Evolutionary conservation across 805 yeast species (phyloP), one percentile per base, ranked within the genome.

Genomic region (Wickerhamiella spandovensis): DNA sequence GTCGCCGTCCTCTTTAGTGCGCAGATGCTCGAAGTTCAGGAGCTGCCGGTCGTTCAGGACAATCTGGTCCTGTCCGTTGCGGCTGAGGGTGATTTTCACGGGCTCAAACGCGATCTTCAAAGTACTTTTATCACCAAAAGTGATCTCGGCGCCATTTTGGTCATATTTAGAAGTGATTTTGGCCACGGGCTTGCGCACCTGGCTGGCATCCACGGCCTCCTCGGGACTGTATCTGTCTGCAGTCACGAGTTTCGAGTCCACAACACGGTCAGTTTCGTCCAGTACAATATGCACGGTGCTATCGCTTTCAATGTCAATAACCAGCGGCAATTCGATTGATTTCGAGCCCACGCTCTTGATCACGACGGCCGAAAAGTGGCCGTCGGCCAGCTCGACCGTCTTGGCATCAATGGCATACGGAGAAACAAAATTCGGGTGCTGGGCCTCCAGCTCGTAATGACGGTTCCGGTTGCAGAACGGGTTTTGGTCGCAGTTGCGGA

Each of bases 391-490:
- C 38, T 54, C 49, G 7, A 54, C 15, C 15, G 46, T 30, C 10
- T 22, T 28, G 1, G 48, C 38, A 17, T 42, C 54, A 18, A 77
- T 51, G 1, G 70, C 57, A 2, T 61, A 52, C 8, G 63, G 57
- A 50, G 73, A 76, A 38, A 75, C 55, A 2, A 70, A 61, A 55
- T 76, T 75, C 28, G 72, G 68, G 20, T 56, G 56, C 5, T 54
- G 50, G 5, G 76, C 69, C 44, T 70, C 62, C 2, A 61, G 53
- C 1, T 86, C 84, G 61, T 75, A 86, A 51, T 77, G 78, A 50
- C 90, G 70, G 60, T 89, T 85, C 64, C 97, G 74, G 47, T 73
- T 66, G 62, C 97, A 89, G 62, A 89, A 88, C 6, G 95, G 95
- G 17, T 87, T 76, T 59, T 83, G 81, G 5, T 72, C 77, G 64